phyloP scores from a whole-genome alignment of 441 rosid genomes.

The Eruca vesicaria region DNA sequence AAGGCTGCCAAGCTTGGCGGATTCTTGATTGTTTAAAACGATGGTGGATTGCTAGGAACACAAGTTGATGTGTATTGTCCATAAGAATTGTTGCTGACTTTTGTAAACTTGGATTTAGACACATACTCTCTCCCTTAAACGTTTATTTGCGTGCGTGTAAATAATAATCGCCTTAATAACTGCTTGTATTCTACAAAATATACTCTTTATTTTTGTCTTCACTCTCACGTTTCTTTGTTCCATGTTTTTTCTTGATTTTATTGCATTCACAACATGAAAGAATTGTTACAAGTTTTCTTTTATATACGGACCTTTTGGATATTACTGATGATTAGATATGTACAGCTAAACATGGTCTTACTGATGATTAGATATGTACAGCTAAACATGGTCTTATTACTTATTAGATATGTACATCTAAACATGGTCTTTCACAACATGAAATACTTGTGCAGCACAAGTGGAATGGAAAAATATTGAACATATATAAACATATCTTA shows the following conservation, averaged over 20 bases:
- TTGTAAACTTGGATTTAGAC: conserved; percentile 10
- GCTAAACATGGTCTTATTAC: too few species aligned
- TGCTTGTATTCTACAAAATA: neutral
- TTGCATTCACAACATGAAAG: neutral
- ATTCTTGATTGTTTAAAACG: conserved; percentile 22
- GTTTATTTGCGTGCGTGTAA: conserved; percentile 18
- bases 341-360: too few species aligned
- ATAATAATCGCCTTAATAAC: conserved; percentile 4
- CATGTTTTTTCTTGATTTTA: neutral
- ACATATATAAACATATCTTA: neutral
- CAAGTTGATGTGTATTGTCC: conserved; percentile 2
- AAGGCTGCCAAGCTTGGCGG: conserved; percentile 18
- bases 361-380: too few species aligned
- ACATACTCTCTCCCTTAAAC: neutral
- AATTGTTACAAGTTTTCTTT: too few species aligned
- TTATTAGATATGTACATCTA: too few species aligned
- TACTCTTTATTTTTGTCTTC: neutral
- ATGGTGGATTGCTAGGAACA: conserved; percentile 15
- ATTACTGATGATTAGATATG: too few species aligned
- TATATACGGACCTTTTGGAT: too few species aligned
- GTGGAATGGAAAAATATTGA: neutral
- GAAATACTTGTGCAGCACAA: too few species aligned
- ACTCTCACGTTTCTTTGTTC: neutral
- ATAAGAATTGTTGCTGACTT: conserved; percentile 13
- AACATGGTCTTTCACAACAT: too few species aligned